Percentiles rank a stretch among this genome's conserved stretches.
These are phyloP conservation scores for Fusarium pseudonygamai DNA, from an alignment of 2,329 filamentous ascomycete species.

Conservation along the genomic window DNA sequence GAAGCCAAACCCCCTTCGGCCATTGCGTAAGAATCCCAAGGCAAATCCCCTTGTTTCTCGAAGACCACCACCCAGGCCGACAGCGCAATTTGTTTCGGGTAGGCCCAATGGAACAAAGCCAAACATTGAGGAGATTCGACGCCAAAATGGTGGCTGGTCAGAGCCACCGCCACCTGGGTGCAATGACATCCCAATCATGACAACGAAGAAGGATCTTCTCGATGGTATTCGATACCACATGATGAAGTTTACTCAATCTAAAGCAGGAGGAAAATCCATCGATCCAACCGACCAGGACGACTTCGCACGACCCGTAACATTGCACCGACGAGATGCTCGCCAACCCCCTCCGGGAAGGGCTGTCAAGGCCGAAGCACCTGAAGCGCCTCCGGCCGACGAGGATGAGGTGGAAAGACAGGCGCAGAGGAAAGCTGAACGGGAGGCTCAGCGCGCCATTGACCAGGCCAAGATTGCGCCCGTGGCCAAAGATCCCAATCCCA, in stretches of 20 bases:
- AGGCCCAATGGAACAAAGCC: slow-evolving; percentile 45
- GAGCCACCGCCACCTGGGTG: slow-evolving; percentile 61
- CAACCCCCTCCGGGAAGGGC: slow-evolving; percentile 71
- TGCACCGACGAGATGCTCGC: slow-evolving; percentile 89
- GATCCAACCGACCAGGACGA: slow-evolving; percentile 77
- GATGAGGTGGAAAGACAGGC: slow-evolving; percentile 72
- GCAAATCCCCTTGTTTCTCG: slow-evolving; percentile 73
- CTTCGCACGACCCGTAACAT: slow-evolving; percentile 86
- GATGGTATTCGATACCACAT: slow-evolving; percentile 87
- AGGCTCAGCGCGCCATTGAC: slow-evolving; percentile 86
- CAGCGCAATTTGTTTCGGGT: slow-evolving; percentile 33
- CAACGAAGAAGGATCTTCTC: slow-evolving; percentile 82
- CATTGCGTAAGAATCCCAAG: slow-evolving; percentile 54
- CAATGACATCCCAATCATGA: slow-evolving; percentile 73
- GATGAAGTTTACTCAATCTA: slow-evolving; percentile 77
- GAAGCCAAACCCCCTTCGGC: slow-evolving; percentile 51
- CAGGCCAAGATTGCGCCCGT: slow-evolving; percentile 93
- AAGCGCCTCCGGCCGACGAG: slow-evolving; percentile 59
- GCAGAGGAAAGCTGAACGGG: slow-evolving; percentile 79
- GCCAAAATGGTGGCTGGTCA: slow-evolving; percentile 67
- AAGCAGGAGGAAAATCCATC: slow-evolving; percentile 66
- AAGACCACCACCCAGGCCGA: slow-evolving; percentile 42
- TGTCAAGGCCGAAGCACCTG: slow-evolving; percentile 66
- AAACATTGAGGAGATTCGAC: slow-evolving; percentile 55
- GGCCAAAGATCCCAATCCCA: slow-evolving; percentile 64